Evolutionary conservation across 2,329 filamentous ascomycete species (phyloP).

Genomic region (Colletotrichum plurivorum): DNA sequence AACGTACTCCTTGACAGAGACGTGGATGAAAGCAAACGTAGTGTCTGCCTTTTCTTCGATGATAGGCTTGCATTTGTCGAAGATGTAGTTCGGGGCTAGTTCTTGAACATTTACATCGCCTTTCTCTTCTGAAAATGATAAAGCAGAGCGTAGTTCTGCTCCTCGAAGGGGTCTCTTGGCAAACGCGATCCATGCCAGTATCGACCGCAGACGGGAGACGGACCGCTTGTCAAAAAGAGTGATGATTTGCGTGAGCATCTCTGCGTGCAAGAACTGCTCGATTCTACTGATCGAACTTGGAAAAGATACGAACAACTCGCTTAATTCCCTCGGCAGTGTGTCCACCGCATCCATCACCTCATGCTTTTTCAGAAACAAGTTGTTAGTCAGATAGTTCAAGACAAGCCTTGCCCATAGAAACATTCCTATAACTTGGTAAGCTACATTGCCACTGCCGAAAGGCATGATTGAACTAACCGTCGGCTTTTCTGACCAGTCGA

Average conservation of each 20-base stretch:
- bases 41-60: slow-evolving; percentile 43
- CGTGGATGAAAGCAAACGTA: slow-evolving; percentile 44
- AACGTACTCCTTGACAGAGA: slow-evolving; percentile 44
- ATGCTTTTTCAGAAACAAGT: slow-evolving; percentile 46
- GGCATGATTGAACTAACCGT: slow-evolving; percentile 42
- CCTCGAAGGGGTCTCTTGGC: slow-evolving; percentile 50
- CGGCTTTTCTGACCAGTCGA: slow-evolving; percentile 44
- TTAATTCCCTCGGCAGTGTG: slow-evolving; percentile 43
- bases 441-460: neutral
- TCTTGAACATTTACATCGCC: neutral
- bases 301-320: slow-evolving; percentile 44
- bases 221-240: slow-evolving; percentile 46
- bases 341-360: slow-evolving; percentile 46
- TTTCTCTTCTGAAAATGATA: slow-evolving; percentile 45
- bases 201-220: slow-evolving; percentile 44
- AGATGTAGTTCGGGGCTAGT: slow-evolving; percentile 43
- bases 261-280: slow-evolving; percentile 34
- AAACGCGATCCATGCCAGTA: slow-evolving; percentile 53
- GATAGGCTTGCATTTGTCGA: slow-evolving; percentile 42
- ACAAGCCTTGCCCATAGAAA: slow-evolving; percentile 54
- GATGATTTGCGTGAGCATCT: slow-evolving; percentile 46
- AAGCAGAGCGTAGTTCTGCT: slow-evolving; percentile 50
- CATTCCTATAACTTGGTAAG: slow-evolving; percentile 47
- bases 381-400: slow-evolving; percentile 48
- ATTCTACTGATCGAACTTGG: neutral